These are phyloP conservation scores for Microdochium bolleyi DNA, from an alignment of 2,329 filamentous ascomycete species.

Conservation along the genomic window DNA sequence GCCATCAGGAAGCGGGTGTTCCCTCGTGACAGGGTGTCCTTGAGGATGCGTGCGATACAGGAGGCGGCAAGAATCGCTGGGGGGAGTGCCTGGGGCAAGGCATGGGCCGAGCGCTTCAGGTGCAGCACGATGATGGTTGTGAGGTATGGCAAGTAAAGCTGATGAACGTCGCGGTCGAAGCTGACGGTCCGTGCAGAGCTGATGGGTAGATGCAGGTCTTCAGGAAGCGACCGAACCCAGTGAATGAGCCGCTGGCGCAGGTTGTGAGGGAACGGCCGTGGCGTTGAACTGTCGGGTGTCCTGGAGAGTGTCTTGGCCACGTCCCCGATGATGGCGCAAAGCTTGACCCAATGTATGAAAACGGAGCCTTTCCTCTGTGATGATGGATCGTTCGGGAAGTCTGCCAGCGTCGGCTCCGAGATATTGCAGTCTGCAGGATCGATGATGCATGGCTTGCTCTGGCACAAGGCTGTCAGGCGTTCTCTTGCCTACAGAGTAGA, in stretches of 20 bases:
- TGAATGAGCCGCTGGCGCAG: constrained; percentile 22
- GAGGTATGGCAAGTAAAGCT: constrained; percentile 31
- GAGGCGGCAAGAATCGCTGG: constrained; percentile 28
- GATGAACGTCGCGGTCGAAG: constrained; percentile 31
- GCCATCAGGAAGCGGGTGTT: constrained; percentile 30
- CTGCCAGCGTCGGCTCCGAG: constrained; percentile 23
- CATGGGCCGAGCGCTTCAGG: constrained; percentile 23
- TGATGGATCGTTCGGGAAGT: constrained; percentile 24
- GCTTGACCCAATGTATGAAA: constrained; percentile 31
- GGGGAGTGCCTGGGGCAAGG: constrained; percentile 25
- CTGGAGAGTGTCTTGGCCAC: constrained; percentile 27
- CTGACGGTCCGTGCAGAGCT: constrained; percentile 14
- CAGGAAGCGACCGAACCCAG: constrained; percentile 25
- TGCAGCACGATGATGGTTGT: constrained; percentile 31
- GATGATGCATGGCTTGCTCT: constrained; percentile 33
- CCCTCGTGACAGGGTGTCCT: constrained; percentile 28
- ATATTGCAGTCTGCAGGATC: constrained; percentile 32
- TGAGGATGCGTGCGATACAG: constrained; percentile 26
- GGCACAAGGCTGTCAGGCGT: constrained; percentile 30
- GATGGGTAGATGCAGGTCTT: constrained; percentile 23
- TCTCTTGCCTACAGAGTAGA: constrained; percentile 18
- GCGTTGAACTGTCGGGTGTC: constrained; percentile 5
- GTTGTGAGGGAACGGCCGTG: constrained; percentile 11
- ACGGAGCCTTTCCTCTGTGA: constrained; percentile 25
- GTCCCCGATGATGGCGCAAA: constrained; percentile 29